Percentiles rank a stretch among this genome's conserved stretches.
Evolutionary conservation across 768 basidiomycete genomes (phyloP).

Genomic region (Tulasnella sp.): DNA sequence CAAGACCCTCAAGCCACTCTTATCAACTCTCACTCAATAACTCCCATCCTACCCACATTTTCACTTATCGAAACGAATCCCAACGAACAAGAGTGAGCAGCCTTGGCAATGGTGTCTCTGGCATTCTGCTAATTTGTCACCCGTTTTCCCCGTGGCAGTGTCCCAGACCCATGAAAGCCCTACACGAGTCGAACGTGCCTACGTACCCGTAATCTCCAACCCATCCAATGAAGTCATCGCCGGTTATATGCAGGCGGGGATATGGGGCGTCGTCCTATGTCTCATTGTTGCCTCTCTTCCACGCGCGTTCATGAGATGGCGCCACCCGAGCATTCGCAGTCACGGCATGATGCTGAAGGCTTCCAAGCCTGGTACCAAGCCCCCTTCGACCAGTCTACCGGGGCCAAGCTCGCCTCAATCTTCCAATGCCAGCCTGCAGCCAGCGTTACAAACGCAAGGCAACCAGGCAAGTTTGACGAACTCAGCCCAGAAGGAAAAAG

Average conservation of each 20-base stretch:
- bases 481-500: not conserved
- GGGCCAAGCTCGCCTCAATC: not conserved
- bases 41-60: too few relatives aligned
- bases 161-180: too few relatives aligned
- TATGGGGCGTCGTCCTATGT: not conserved
- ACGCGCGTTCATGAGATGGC: constrained; percentile 4
- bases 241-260: not conserved
- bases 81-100: too few relatives aligned
- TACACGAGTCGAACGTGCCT: too few relatives aligned
- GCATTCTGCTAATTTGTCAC: too few relatives aligned
- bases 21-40: too few relatives aligned
- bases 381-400: not conserved
- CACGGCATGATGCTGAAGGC: not conserved
- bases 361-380: not conserved
- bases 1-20: too few relatives aligned
- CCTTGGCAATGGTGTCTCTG: too few relatives aligned
- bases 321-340: not conserved
- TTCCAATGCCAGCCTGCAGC: not conserved
- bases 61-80: too few relatives aligned
- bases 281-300: constrained; percentile 1
- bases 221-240: constrained; percentile 6
- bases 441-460: too few relatives aligned
- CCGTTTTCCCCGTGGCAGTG: too few relatives aligned
- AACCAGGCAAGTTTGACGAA: not conserved
- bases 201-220: too few relatives aligned